Base-by-base conservation (phyloP, 2,329 filamentous ascomycete genomes). In the Tolypocladium nubicola region DNA sequence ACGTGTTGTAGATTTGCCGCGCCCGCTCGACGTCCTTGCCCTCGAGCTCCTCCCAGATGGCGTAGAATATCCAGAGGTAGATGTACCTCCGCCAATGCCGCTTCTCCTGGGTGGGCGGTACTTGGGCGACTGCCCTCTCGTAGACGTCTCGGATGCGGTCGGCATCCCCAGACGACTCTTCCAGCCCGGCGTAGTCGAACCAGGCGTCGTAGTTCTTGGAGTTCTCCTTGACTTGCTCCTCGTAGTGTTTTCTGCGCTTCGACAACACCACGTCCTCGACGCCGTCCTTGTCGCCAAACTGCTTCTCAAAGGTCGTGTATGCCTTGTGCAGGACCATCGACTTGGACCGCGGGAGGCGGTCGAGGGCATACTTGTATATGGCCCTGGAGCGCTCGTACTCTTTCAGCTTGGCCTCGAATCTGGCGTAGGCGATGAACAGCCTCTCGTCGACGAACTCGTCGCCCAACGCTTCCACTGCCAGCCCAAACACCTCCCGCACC, bases 271-370 rank as follows among this genome's bases (percentile, higher is more conserved):
- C 92, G 69, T 97, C 90, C 66, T 97, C 93, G 2, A 99, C 90
- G 5, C 94, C 94, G 65, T 96, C 90, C 57, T 83, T 81, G 70
- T 97, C 92, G 61, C 94, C 94, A 68, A 90, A 99, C 67, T 99
- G 94, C 76, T 99, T 99, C 74, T 99, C 94, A 64, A 99, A 99
- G 0, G 89, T 93, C 0, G 93, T 97, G 70, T 97, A 99, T 16
- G 91, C 86, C 69, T 95, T 95, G 75, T 99, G 93, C 10, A 99
- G 79, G 16, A 81, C 78, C 72, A 87, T 85, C 1, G 93, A 94
- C 70, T 88, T 91, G 14, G 90, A 95, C 26, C 94, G 84, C 13
- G 94, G 89, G 61, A 99, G 82, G 55, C 93, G 88, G 71, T 99
- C 94, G 8, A 99, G 77, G 30, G 93, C 93, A 68, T 96, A 97